These are phyloP conservation scores for Aeschynomene evenia DNA, from an alignment of 306 rosid species.

Conservation along the genomic window DNA sequence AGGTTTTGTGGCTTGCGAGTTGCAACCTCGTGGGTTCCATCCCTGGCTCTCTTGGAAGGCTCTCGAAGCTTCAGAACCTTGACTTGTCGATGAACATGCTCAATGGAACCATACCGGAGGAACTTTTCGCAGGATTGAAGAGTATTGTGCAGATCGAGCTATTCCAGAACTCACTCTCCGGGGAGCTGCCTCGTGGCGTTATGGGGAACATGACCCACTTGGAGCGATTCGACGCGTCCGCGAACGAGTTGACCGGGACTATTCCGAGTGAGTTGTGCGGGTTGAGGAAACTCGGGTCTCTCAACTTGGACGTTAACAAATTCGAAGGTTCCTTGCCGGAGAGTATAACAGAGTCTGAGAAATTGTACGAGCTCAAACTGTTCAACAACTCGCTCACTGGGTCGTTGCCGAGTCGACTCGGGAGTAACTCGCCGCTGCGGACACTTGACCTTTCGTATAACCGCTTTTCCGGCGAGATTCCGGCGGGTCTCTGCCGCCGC, in stretches of 20 bases:
- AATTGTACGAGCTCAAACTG: constrained; percentile 49
- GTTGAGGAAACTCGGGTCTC: constrained; percentile 50
- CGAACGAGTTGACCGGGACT: constrained; percentile 56
- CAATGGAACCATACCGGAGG: constrained; percentile 50
- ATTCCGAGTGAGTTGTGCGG: constrained; percentile 54
- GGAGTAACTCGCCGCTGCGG: constrained; percentile 49
- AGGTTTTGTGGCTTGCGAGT: constrained; percentile 45
- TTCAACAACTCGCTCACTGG: constrained; percentile 66
- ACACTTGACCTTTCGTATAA: constrained; percentile 60
- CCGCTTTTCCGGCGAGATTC: constrained; percentile 53
- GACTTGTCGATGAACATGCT: constrained; percentile 57
- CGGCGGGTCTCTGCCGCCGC: constrained; percentile 49
- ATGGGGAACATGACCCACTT: constrained; percentile 43
- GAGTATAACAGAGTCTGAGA: constrained; percentile 42
- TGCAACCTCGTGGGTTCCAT: constrained; percentile 57
- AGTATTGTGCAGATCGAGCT: constrained; percentile 60
- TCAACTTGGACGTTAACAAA: constrained; percentile 42
- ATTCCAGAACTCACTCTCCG: constrained; percentile 56
- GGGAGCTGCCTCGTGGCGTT: constrained; percentile 51
- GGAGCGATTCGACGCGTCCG: constrained; percentile 58
- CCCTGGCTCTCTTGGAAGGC: constrained; percentile 43
- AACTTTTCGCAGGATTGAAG: constrained; percentile 33
- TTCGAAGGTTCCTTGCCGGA: constrained; percentile 62
- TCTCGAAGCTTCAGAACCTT: constrained; percentile 45
- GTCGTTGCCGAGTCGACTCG: constrained; percentile 51